These are phyloP conservation scores for Thalassiosira oceanica DNA, from an alignment of 352 stramenopile genomes.

Conservation along the genomic window DNA sequence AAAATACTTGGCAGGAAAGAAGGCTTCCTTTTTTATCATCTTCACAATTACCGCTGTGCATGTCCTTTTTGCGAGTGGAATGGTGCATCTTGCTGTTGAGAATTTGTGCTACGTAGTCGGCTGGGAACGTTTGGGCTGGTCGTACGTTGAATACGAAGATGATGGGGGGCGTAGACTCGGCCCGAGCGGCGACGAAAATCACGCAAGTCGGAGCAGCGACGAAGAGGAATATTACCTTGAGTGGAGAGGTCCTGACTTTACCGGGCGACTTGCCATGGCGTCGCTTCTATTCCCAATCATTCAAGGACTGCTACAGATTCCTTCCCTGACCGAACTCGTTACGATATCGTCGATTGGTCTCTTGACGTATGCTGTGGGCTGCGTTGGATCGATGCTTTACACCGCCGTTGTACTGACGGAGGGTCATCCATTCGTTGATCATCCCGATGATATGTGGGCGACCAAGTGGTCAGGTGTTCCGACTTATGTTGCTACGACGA, in stretches of 20 bases:
- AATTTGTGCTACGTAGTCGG: slow-evolving; percentile 52
- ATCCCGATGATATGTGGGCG: slow-evolving; percentile 43
- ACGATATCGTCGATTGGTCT: slow-evolving; percentile 39
- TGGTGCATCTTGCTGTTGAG: slow-evolving; percentile 47
- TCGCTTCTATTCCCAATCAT: slow-evolving; percentile 49
- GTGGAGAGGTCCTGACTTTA: slow-evolving; percentile 45
- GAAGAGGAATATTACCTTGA: slow-evolving; percentile 38
- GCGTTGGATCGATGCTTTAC: slow-evolving; percentile 51
- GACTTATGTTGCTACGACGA: slow-evolving; percentile 45
- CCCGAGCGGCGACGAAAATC: slow-evolving; percentile 6
- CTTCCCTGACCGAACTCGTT: slow-evolving; percentile 26
- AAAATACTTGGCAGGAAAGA: slow-evolving; percentile 36
- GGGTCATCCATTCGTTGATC: slow-evolving; percentile 35
- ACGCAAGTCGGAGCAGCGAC: slow-evolving; percentile 6
- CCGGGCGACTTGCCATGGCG: slow-evolving; percentile 39
- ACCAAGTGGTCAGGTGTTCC: slow-evolving; percentile 49
- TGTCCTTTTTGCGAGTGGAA: slow-evolving; percentile 51
- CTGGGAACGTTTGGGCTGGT: slow-evolving; percentile 46
- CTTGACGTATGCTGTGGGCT: slow-evolving; percentile 40
- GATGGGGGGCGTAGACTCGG: slow-evolving; percentile 1
- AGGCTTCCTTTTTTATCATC: slow-evolving; percentile 30
- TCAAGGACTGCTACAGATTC: slow-evolving; percentile 44
- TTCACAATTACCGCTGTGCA: slow-evolving; percentile 48
- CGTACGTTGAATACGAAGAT: slow-evolving; percentile 20
- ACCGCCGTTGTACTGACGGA: slow-evolving; percentile 32